Percentiles rank a stretch among this genome's conserved stretches.
These are phyloP conservation scores for Penicillium hordei DNA, from an alignment of 2,329 filamentous ascomycete species.

Conservation along the genomic window DNA sequence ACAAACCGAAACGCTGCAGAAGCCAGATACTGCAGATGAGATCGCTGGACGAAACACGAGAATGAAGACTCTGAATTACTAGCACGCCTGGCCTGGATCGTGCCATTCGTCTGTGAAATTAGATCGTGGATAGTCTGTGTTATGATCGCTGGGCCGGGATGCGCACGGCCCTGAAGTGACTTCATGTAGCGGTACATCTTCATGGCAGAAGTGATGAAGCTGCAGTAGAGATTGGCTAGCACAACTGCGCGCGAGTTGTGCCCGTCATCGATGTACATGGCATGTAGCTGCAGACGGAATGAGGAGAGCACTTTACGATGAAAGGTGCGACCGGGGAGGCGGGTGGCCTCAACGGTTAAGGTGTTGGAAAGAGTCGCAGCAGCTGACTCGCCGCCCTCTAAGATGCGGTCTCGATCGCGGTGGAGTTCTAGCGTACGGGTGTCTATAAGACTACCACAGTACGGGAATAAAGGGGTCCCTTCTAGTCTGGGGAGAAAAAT, in stretches of 20 bases:
- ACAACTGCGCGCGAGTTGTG: conserved; percentile 72
- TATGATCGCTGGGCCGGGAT: conserved; percentile 61
- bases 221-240: conserved; percentile 70
- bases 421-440: conserved; percentile 70
- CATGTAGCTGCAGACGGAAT: conserved; percentile 81
- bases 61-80: conserved; percentile 35
- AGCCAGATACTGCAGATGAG: conserved; percentile 64
- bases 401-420: conserved; percentile 60
- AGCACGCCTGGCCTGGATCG: conserved; percentile 56
- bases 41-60: conserved; percentile 59
- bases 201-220: conserved; percentile 73
- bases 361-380: conserved; percentile 63
- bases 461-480: conserved; percentile 65
- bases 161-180: conserved; percentile 55
- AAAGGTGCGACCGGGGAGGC: conserved; percentile 72
- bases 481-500: conserved; percentile 52
- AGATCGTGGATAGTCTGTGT: conserved; percentile 66
- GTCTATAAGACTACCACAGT: conserved; percentile 80
- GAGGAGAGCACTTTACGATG: conserved; percentile 71
- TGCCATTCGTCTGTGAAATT: conserved; percentile 61
- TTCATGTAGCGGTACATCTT: conserved; percentile 65
- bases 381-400: conserved; percentile 52
- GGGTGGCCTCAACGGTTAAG: conserved; percentile 75
- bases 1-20: conserved; percentile 69
- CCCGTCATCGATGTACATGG: conserved; percentile 53